These are phyloP conservation scores for Tylopilus cervinicoccineus DNA, from an alignment of 768 basidiomycete genomes.

Conservation along the genomic window DNA sequence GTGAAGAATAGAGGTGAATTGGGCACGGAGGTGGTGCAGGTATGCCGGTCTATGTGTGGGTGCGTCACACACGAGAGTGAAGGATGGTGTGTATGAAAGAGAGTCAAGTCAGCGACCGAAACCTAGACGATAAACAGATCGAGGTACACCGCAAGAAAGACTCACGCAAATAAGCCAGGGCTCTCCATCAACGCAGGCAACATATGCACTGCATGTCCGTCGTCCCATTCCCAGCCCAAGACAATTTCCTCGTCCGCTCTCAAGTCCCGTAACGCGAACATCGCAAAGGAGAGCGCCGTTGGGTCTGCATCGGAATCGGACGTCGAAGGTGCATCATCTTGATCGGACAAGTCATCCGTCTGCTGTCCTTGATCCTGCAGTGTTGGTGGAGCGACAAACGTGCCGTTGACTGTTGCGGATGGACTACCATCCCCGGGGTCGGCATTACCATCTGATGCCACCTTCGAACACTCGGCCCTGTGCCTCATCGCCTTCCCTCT, in stretches of 20 bases:
- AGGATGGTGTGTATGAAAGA: background rate
- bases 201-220: slow-evolving; percentile 78
- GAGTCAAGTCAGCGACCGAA: slow-evolving; percentile 11
- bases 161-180: slow-evolving; percentile 56
- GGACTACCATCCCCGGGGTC: background rate
- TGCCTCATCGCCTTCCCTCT: slow-evolving; percentile 18
- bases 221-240: slow-evolving; percentile 97
- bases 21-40: slow-evolving; percentile 51
- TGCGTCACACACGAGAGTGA: background rate
- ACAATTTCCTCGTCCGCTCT: slow-evolving; percentile 81
- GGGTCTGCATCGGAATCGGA: slow-evolving; percentile 26
- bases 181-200: slow-evolving; percentile 64
- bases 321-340: slow-evolving; percentile 12
- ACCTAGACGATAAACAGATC: background rate
- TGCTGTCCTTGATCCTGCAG: slow-evolving; percentile 10
- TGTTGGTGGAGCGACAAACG: slow-evolving; percentile 6
- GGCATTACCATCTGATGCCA: slow-evolving; percentile 1
- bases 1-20: slow-evolving; percentile 68
- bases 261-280: slow-evolving; percentile 77
- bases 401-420: slow-evolving; percentile 9
- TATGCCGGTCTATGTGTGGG: slow-evolving; percentile 39
- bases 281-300: slow-evolving; percentile 59
- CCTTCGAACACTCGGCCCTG: slow-evolving; percentile 15
- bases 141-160: slow-evolving; percentile 14
- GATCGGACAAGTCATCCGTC: slow-evolving; percentile 15